Conservation (phyloP, 768 basidiomycete species). For the Saitozyma sp. region DNA sequence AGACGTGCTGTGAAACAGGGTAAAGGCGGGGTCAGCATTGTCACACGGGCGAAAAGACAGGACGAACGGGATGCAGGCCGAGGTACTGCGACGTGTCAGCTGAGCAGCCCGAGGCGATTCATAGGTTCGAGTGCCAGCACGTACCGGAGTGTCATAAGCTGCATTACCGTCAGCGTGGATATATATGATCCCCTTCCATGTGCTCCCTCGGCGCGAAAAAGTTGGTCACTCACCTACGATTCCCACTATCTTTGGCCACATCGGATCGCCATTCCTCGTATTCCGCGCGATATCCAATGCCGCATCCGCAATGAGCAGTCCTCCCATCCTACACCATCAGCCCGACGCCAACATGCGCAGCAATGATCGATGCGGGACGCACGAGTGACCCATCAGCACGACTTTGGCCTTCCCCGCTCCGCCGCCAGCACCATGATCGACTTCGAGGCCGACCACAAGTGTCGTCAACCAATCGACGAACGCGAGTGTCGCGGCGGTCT, state of each 20-base stretch:
- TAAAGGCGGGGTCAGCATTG: neutral
- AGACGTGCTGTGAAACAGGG: slow-evolving; percentile 27
- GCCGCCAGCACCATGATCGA: slow-evolving; percentile 69
- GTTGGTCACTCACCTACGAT: slow-evolving; percentile 27
- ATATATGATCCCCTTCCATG: neutral
- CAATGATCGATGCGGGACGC: slow-evolving; percentile 6
- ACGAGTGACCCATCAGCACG: slow-evolving; percentile 78
- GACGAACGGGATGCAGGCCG: slow-evolving; percentile 69
- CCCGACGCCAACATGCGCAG: neutral
- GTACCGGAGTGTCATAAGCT: slow-evolving; percentile 87
- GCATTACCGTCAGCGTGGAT: slow-evolving; percentile 54
- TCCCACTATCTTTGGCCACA: slow-evolving; percentile 88
- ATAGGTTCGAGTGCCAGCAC: slow-evolving; percentile 32
- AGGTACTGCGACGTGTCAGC: slow-evolving; percentile 64
- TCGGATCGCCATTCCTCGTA: slow-evolving; percentile 64
- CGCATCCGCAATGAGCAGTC: slow-evolving; percentile 81
- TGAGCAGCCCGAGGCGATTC: neutral
- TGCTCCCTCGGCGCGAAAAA: neutral
- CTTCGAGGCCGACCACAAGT: slow-evolving; percentile 81
- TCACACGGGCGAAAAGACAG: neutral
- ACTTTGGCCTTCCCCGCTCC: slow-evolving; percentile 62
- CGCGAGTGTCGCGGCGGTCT: slow-evolving; percentile 77
- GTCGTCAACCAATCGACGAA: slow-evolving; percentile 92
- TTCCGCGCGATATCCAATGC: slow-evolving; percentile 70
- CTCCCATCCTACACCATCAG: slow-evolving; percentile 73